Base-by-base conservation (phyloP, 2,329 filamentous ascomycete genomes). In the Trichoderma sp. region DNA sequence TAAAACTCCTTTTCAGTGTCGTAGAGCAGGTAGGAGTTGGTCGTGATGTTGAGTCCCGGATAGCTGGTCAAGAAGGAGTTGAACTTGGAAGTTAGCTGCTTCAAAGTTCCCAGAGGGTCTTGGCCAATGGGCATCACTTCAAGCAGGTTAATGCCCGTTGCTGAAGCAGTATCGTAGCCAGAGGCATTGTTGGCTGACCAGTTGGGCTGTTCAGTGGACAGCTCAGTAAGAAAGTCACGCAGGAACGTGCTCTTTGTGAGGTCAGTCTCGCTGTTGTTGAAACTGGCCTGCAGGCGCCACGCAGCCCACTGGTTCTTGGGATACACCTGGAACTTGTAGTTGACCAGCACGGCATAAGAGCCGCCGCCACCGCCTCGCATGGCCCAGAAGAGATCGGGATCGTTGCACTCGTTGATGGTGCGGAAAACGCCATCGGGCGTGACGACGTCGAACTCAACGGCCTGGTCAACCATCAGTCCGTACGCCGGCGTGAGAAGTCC, bases 401-500 rank as follows among this genome's bases (percentile, higher is more conserved):
- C 83, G 16, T 82, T 71, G 1, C 75, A 73, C 5, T 76, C 80
- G 16, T 79, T 83, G 1, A 85, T 85, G 3, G 75, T 82, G 1
- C 87, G 68, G 27, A 82, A 72, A 24, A 79, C 67, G 0, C 87
- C 86, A 27, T 74, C 73, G 0, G 82, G 84, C 0, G 80, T 83
- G 7, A 82, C 81, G 1, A 88, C 85, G 69, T 88, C 82, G 66
- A 81, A 86, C 70, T 85, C 81, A 2, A 91, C 79, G 0, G 85
- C 82, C 61, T 91, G 84, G 71, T 91, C 88, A 0, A 87, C 87
- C 19, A 78, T 85, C 0, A 92, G 79, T 5, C 89, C 89, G 58
- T 85, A 87, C n/a, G 75, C 78, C 1, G 84, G 84, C 35, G 80
- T 81, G 1, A 91, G 79, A 0, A 83, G 79, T 1, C 82, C 83